Conservation (phyloP, 148 eudicot genomes). For the Chenopodium album region DNA sequence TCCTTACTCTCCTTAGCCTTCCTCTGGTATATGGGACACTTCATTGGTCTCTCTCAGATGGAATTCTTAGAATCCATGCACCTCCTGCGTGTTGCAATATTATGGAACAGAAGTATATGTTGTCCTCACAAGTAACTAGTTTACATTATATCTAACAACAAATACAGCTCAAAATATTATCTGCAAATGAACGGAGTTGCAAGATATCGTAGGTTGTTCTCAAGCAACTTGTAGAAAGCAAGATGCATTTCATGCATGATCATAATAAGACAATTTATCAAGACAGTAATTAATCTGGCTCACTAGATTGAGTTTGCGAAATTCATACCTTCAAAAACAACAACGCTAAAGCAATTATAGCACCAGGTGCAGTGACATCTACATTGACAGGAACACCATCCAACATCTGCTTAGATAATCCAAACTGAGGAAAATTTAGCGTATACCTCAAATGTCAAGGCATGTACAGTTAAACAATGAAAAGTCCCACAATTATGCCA, state of each 20-base stretch:
- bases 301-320: neutral
- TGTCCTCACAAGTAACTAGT: too few relatives aligned
- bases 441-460: neutral
- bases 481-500: neutral
- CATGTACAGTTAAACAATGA: neutral
- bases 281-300: neutral
- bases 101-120: too few relatives aligned
- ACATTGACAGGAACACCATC: conserved; percentile 72
- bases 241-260: neutral
- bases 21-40: too few relatives aligned
- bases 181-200: neutral
- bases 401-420: conserved; percentile 43
- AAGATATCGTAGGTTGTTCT: neutral
- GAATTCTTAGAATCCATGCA: neutral
- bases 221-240: neutral
- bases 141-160: neutral
- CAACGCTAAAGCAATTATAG: conserved; percentile 79
- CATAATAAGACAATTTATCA: neutral
- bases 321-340: conserved; percentile 86
- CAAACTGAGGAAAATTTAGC: conserved; percentile 9
- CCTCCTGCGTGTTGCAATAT: too few relatives aligned
- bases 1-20: too few relatives aligned
- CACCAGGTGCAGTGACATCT: conserved; percentile 99
- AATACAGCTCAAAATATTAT: neutral
- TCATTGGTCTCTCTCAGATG: too few relatives aligned